Percentiles rank a stretch among this genome's conserved stretches.
Evolutionary conservation across 768 basidiomycete species (phyloP).

Genomic region (Serendipita vermifera): DNA sequence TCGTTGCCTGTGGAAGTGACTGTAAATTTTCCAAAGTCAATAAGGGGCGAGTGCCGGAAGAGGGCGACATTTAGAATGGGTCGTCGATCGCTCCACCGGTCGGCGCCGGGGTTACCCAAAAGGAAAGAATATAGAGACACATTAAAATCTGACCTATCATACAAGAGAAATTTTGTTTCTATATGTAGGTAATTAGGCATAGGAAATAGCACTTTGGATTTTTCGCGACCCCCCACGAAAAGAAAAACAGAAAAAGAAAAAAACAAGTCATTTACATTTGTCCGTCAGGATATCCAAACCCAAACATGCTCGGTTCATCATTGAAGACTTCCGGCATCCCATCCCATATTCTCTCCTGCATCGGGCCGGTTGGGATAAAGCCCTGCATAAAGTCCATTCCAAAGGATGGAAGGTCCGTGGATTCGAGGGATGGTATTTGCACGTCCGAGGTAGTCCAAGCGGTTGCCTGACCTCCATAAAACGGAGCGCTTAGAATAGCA

Average conservation of each 20-base stretch:
- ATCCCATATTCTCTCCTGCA: neutral
- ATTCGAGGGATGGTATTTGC: neutral
- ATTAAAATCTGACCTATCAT: too few species aligned
- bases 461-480: neutral
- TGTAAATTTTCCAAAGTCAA: neutral
- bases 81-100: too few species aligned
- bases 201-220: too few species aligned
- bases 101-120: too few species aligned
- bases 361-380: neutral
- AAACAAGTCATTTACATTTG: neutral
- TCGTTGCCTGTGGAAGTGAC: neutral
- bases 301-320: constrained; percentile 2
- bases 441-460: neutral
- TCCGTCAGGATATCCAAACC: neutral
- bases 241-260: neutral
- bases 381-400: constrained; percentile 5
- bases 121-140: too few species aligned
- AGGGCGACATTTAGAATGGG: too few species aligned
- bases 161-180: neutral
- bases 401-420: neutral
- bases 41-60: too few species aligned
- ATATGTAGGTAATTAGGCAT: too few species aligned
- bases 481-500: neutral
- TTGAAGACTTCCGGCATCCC: constrained; percentile 1
- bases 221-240: neutral